Percentiles rank a stretch among this genome's conserved stretches.
Evolutionary conservation across 495 filamentous ascomycete species (phyloP).

Genomic region (Annulohypoxylon maeteangense): DNA sequence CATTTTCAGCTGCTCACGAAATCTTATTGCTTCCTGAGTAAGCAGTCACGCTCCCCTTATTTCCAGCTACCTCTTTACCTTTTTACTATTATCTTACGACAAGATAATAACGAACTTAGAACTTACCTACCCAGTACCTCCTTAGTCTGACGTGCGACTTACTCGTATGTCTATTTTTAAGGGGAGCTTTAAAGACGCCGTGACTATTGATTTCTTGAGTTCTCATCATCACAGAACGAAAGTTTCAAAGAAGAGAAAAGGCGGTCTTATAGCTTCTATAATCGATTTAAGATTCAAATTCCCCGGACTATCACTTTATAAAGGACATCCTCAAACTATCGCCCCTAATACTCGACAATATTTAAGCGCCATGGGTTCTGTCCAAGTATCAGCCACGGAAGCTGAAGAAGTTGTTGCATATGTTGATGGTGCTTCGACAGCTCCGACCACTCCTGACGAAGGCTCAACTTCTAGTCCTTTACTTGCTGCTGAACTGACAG

Average conservation of each 20-base stretch:
- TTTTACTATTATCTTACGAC: slow-evolving; percentile 2
- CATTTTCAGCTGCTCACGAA: slow-evolving; percentile 26
- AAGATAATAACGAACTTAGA: slow-evolving; percentile 3
- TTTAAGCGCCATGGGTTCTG: slow-evolving; percentile 12
- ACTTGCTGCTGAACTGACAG: slow-evolving; percentile 41
- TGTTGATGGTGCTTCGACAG: slow-evolving; percentile 52
- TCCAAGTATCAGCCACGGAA: neutral
- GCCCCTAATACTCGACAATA: neutral
- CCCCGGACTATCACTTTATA: neutral
- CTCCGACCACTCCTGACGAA: slow-evolving; percentile 65
- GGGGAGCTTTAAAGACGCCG: neutral
- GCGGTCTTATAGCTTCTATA: neutral
- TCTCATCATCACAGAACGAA: neutral
- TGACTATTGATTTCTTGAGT: slow-evolving; percentile 1
- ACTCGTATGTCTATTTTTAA: slow-evolving; percentile 5
- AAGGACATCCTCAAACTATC: neutral
- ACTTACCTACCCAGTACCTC: neutral
- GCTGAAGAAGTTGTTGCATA: neutral
- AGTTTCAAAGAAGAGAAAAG: neutral
- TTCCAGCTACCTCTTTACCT: neutral
- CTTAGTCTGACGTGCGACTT: neutral
- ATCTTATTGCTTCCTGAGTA: slow-evolving; percentile 19
- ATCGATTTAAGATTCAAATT: neutral
- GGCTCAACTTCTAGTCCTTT: slow-evolving; percentile 58
- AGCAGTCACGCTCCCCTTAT: slow-evolving; percentile 28